phyloP scores from a whole-genome alignment of 2,329 filamentous ascomycete genomes.

The Dothidotthia symphoricarpi region DNA sequence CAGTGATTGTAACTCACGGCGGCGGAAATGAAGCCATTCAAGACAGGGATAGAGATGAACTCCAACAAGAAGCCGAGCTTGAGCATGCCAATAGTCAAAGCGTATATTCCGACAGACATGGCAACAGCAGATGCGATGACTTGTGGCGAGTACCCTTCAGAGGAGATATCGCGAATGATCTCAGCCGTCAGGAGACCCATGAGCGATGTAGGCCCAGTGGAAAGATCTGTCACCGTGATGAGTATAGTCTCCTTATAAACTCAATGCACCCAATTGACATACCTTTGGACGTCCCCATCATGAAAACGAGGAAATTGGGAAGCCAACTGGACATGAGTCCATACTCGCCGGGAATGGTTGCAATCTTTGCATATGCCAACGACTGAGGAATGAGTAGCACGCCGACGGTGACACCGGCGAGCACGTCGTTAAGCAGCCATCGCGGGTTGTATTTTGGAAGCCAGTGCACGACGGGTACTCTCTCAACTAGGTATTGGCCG shows the following conservation, averaged over 20 bases:
- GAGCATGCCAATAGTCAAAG: constrained; percentile 59
- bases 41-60: constrained; percentile 63
- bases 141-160: constrained; percentile 53
- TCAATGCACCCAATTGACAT: too few species aligned
- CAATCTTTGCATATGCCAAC: constrained; percentile 92
- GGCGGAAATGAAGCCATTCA: constrained; percentile 65
- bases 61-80: constrained; percentile 65
- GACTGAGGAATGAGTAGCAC: constrained; percentile 85
- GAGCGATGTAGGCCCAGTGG: constrained; percentile 63
- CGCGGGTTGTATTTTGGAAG: constrained; percentile 59
- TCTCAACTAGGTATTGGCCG: constrained; percentile 58
- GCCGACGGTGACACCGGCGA: constrained; percentile 67
- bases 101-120: constrained; percentile 62
- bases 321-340: constrained; percentile 92
- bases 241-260: not conserved
- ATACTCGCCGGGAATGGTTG: constrained; percentile 83
- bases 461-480: constrained; percentile 63
- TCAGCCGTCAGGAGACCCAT: constrained; percentile 63
- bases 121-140: constrained; percentile 62
- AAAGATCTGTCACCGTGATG: constrained; percentile 59
- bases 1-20: constrained; percentile 48
- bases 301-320: constrained; percentile 92
- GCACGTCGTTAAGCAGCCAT: constrained; percentile 62
- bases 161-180: constrained; percentile 55
- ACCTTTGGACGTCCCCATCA: constrained; percentile 69